Evolutionary conservation across 768 basidiomycete species (phyloP), one percentile per base, ranked within the genome.

Genomic region (Calocera viscosa): DNA sequence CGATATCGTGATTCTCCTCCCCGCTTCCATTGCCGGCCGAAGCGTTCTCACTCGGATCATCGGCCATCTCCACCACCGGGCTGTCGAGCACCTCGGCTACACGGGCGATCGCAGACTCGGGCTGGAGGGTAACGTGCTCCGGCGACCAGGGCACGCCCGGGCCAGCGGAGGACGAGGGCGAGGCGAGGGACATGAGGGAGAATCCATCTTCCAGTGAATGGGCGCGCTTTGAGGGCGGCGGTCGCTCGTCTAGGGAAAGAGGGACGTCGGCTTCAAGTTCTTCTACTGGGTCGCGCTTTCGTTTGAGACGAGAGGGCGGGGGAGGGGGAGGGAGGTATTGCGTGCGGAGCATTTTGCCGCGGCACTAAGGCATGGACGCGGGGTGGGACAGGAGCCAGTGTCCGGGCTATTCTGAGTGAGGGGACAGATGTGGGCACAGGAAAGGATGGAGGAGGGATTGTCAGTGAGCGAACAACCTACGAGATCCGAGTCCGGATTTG

Each of bases 121-220:
- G 63, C 30, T 32, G 53, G 14, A 60, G 19, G 16, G 16, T 24
- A 3, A 47, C 43, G 8, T 7, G 24, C 30, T 60, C 53, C 14
- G 69, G 14, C 26, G 35, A 30, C 24, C 60, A 47, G 14, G 19
- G 38, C 22, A 64, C 67, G 28, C 14, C 43, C 30, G 66, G 63
- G 53, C 65, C 14, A 40, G 68, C 16, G 22, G 14, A 7, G 30
- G 53, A 8, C 11, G 26, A 26, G 14, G 53, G 19, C 63, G 41
- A 67, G 22, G 30, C 17, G 19, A 80, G 74, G 0, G 75, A 72
- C 71, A 88, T 79, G 70, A 82, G 79, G 22, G 85, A 84, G 60
- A 88, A 75, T 1, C 83, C 84, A 64, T 76, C 77, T 75, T 88
- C 86, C 2, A 88, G 76, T 22, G 76, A 76, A 69, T 73, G 78